A percentile compares a stretch with the other conserved stretches of the same genome.
Evolutionary conservation across 148 eudicot species (phyloP).

Genomic region (Silene latifolia): DNA sequence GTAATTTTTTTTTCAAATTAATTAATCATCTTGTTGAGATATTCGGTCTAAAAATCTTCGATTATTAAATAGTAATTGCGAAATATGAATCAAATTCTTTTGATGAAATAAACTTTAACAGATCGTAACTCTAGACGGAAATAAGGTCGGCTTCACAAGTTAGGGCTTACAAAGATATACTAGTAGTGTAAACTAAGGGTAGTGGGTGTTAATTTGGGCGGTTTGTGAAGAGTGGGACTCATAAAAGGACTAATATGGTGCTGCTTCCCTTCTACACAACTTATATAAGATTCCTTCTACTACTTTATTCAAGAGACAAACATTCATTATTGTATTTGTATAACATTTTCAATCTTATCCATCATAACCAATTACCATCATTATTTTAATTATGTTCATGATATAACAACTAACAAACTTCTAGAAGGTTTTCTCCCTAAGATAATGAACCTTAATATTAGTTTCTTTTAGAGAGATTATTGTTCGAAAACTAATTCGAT

Average conservation of each 20-base stretch:
- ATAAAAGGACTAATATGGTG: neutral
- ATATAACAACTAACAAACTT: slow-evolving; percentile 14
- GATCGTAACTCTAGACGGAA: no score
- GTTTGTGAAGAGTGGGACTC: slow-evolving; percentile 49
- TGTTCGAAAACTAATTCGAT: no score
- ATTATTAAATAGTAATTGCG: no score
- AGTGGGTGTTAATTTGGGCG: slow-evolving; percentile 42
- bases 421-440: neutral
- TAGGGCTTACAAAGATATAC: no score
- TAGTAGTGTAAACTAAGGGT: slow-evolving; percentile 37
- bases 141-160: no score
- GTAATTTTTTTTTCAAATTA: no score
- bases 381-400: neutral
- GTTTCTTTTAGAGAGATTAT: no score
- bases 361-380: slow-evolving; percentile 16
- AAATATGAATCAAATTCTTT: no score
- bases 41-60: no score
- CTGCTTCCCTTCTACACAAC: neutral
- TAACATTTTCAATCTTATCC: slow-evolving; percentile 14
- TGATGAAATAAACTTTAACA: no score
- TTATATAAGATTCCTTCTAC: neutral
- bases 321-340: slow-evolving; percentile 5
- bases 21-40: no score
- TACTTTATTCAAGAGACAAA: neutral
- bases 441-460: no score